phyloP scores from a whole-genome alignment of 345 rosid genomes.

The Kernera saxatilis region DNA sequence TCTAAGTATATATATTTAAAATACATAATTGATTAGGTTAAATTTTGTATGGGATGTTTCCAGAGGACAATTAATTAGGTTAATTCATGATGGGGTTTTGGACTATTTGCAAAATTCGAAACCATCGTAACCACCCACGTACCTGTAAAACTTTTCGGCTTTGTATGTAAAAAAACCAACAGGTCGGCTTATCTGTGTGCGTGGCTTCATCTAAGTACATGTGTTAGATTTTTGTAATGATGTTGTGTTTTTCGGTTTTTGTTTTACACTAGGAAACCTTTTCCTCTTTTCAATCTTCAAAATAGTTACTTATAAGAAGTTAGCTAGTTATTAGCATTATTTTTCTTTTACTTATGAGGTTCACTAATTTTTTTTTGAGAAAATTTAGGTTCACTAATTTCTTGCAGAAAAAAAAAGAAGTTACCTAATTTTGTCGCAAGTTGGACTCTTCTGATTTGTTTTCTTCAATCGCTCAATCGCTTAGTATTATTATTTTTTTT shows the following conservation, averaged over 20 bases:
- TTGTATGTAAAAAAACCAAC: not conserved
- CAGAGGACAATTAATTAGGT: not conserved
- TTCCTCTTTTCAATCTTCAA: not conserved
- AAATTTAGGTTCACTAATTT: not conserved
- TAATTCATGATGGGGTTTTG: not conserved
- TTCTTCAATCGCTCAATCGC: no score
- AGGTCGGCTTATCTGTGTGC: constrained; percentile 1
- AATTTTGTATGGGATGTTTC: no score
- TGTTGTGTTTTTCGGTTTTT: not conserved
- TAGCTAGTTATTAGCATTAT: no score
- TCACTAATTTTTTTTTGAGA: not conserved
- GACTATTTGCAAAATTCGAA: not conserved
- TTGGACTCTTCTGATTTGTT: not conserved
- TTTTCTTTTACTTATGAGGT: not conserved
- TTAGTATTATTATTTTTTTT: no score
- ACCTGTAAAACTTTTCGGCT: not conserved
- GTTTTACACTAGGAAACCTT: not conserved
- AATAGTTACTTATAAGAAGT: not conserved
- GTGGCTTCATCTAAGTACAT: constrained; percentile 5
- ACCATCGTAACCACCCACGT: not conserved
- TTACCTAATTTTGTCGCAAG: not conserved
- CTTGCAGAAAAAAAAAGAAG: not conserved
- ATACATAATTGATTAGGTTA: no score
- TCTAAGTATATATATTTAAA: no score
- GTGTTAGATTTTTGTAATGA: constrained; percentile 7